Base-by-base conservation (phyloP, 257 asterid genomes). In the Forsythia viridissima region DNA sequence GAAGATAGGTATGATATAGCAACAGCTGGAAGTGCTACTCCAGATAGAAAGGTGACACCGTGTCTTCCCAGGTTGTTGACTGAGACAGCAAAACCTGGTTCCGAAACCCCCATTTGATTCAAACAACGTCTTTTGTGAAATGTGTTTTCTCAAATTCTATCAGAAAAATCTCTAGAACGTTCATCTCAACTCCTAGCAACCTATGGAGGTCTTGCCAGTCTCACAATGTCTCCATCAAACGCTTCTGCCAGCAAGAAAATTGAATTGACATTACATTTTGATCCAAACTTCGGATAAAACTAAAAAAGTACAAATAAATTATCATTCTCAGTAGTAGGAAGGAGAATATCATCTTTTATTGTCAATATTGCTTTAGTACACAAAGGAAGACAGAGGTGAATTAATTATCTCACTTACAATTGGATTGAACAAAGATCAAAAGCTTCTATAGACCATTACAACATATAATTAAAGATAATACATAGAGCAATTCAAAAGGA, bases 221-320 rank as follows among this genome's bases (percentile, higher is more conserved):
- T 30, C n/a, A 70, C 71, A 44, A 65, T 79, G 80, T 76, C 83
- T 38, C 63, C 57, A 78, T 83, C 88, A 85, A 74, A 85, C 76
- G 86, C 91, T 84, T 85, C 88, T 86, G 90, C 71, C 74, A 83
- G 76, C 63, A 81, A 10, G 11, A 76, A 81, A 81, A 38, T 63
- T 40, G 70, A 71, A 77, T 39, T 73, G 13, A 61, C 76, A 71
- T 77, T 66, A 77, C 52, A 70, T 59, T 40, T 16, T 55, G 21
- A 70, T 75, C 51, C 44, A 40, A 41, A 75, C 39, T 34, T 75
- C 48, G 57, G 24, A 15, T 42, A 77, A 51, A 30, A 59, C 15
- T 39, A 18, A 8, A 77, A 42, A 71, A 44, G 43, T 34, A 5
- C 21, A 67, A 9, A 68, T 10, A 42, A 44, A 69, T 40, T 70